Conservation (phyloP, 1,139 yeast species). For the Meyerozyma elateridarum region DNA sequence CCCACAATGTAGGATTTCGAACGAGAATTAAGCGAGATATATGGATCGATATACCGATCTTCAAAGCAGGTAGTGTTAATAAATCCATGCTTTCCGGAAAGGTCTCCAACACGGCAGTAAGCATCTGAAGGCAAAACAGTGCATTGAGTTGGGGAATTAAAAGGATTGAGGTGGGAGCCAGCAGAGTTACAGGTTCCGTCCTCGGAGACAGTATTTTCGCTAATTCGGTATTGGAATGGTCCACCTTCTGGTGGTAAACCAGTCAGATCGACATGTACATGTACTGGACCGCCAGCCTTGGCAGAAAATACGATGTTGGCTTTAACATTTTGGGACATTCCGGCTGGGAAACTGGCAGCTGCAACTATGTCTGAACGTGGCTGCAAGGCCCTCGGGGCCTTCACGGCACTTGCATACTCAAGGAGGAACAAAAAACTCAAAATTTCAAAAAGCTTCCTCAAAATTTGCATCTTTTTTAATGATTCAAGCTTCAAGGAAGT, state of each 20-base stretch:
- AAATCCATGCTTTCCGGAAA: conserved; percentile 60
- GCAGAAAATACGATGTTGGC: conserved; percentile 52
- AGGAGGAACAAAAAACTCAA: too few relatives aligned
- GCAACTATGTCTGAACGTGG: conserved; percentile 35
- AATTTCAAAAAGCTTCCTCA: too few relatives aligned
- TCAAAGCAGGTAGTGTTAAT: conserved; percentile 54
- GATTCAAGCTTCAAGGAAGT: too few relatives aligned
- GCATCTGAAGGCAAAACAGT: conserved; percentile 44
- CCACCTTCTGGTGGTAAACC: conserved; percentile 55
- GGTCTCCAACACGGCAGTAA: conserved; percentile 56
- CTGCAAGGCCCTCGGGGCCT: neutral
- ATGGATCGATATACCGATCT: conserved; percentile 49
- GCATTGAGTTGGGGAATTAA: conserved; percentile 41
- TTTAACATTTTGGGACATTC: conserved; percentile 31
- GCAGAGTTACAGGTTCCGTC: conserved; percentile 45
- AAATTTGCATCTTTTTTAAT: too few relatives aligned
- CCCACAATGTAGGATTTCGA: conserved; percentile 50
- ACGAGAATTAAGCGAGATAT: conserved; percentile 44
- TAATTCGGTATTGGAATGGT: conserved; percentile 57
- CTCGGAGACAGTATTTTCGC: conserved; percentile 41
- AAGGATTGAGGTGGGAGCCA: conserved; percentile 54
- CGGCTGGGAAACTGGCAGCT: conserved; percentile 53
- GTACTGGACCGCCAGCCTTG: conserved; percentile 42
- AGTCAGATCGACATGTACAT: conserved; percentile 56
- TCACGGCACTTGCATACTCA: too few relatives aligned